Evolutionary conservation across 2,329 filamentous ascomycete species (phyloP), one percentile per base, ranked within the genome.

Genomic region (Waltergamsia citrina): DNA sequence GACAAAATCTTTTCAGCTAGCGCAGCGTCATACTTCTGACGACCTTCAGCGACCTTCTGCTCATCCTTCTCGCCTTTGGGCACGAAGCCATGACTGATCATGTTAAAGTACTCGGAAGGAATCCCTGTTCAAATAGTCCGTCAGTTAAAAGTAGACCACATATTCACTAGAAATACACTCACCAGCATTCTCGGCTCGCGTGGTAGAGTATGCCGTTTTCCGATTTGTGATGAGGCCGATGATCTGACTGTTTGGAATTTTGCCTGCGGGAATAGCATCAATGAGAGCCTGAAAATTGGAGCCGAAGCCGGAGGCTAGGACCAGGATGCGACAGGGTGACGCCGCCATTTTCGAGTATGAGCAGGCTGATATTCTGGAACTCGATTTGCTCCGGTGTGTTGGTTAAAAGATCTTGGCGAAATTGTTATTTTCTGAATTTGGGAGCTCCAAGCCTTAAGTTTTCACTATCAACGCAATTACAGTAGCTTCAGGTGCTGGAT

Each of bases 71-170:
- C 84, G 21, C 69, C 67, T 37, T 63, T 62, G n/a, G 44, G 43
- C 34, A 63, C 51, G 50, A 71, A 74, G 38, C 85, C 86, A 60
- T 85, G 80, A 23, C 73, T 70, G 36, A 88, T 67, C 26, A 92
- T 72, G 56, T 90, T 90, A 67, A 90, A 86, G 63, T 90, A 90
- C 35, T 74, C 72, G 36, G 75, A 84, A 1, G 83, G 78, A 37
- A 93, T 88, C 36, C 54, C 59, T 49, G 27, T 16, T 31, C 9
- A 12, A 25, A n/a, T 34, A 14, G 6, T 6, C n/a, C 11, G n/a
- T 12, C 7, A 28, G 21, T 36, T 29, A 37, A 27, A 20, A 22
- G n/a, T 11, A 22, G n/a, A 10, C 10, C 35, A 29, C 12, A 32
- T 24, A 24, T 27, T n/a, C 15, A 8, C 20, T 14, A 22, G 7